Percentiles rank a stretch among this genome's conserved stretches.
phyloP scores from a whole-genome alignment of 805 yeast genomes.

The Aciculoconidium aculeatum region DNA sequence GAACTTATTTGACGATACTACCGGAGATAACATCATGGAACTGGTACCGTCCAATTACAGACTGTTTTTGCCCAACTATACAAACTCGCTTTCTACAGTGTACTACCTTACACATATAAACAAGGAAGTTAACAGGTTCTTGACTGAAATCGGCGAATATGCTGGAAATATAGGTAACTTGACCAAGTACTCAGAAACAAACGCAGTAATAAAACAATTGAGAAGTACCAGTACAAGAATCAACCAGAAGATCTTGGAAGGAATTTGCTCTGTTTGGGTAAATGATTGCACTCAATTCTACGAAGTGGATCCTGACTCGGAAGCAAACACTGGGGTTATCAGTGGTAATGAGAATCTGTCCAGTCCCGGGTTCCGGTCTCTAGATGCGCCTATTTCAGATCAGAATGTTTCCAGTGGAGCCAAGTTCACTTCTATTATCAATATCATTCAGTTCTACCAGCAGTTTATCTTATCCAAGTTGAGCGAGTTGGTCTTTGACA shows the following conservation, averaged over 20 bases:
- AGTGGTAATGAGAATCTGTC: no score
- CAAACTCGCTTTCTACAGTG: conserved; percentile 37
- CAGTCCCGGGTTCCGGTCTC: no score
- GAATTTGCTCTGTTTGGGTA: conserved; percentile 39
- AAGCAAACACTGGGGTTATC: conserved; percentile 14
- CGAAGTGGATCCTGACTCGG: conserved; percentile 41
- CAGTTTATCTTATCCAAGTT: conserved; percentile 27
- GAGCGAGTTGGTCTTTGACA: conserved; percentile 18
- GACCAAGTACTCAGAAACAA: conserved; percentile 28
- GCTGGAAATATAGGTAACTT: conserved; percentile 29
- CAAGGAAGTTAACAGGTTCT: conserved; percentile 19
- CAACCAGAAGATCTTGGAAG: conserved; percentile 36
- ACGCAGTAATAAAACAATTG: conserved; percentile 29
- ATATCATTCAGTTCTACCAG: conserved; percentile 32
- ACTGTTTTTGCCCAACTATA: conserved; percentile 32
- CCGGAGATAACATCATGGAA: conserved; percentile 24
- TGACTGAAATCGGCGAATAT: conserved; percentile 27
- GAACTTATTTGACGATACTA: conserved; percentile 23
- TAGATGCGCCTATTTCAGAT: no score
- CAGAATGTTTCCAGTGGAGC: conserved; percentile 11
- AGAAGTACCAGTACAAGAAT: conserved; percentile 25
- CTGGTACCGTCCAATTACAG: conserved; percentile 30
- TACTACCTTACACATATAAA: conserved; percentile 28
- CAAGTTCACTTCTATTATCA: conserved; percentile 29
- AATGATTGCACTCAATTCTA: conserved; percentile 41